A percentile compares a stretch with the other conserved stretches of the same genome.
Evolutionary conservation across 768 basidiomycete species (phyloP).

Genomic region (Termitomyces sp.): DNA sequence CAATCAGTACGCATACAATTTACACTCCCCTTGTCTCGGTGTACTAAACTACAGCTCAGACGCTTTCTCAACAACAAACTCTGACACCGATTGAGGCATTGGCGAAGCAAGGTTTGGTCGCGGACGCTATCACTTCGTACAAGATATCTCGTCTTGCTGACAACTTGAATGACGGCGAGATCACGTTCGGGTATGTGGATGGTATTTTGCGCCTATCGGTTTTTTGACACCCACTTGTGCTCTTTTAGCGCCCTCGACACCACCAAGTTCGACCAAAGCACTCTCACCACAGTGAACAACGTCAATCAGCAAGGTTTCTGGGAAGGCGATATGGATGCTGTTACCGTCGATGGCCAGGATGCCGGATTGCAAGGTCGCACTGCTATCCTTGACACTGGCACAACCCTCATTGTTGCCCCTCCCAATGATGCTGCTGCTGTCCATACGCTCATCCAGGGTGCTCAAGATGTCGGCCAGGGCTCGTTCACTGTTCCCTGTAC

Average conservation of each 20-base stretch:
- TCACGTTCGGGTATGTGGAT: conserved; percentile 64
- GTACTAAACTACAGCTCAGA: conserved; percentile 28
- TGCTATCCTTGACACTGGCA: conserved; percentile 69
- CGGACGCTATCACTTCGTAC: conserved; percentile 69
- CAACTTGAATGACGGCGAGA: conserved; percentile 69
- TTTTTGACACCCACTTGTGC: neutral
- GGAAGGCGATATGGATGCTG: conserved; percentile 64
- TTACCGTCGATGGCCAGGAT: conserved; percentile 57
- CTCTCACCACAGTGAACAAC: conserved; percentile 60
- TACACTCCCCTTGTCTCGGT: neutral
- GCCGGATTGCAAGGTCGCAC: conserved; percentile 58
- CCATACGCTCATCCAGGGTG: conserved; percentile 42
- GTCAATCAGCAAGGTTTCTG: conserved; percentile 75
- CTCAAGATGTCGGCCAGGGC: conserved; percentile 43
- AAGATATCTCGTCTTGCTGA: conserved; percentile 78
- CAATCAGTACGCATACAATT: conserved; percentile 49
- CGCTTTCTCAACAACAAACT: conserved; percentile 62
- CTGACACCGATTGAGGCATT: conserved; percentile 74
- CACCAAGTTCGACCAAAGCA: conserved; percentile 61
- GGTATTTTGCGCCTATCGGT: neutral
- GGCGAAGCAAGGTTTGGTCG: conserved; percentile 53
- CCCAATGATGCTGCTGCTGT: conserved; percentile 36
- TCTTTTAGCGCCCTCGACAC: conserved; percentile 53
- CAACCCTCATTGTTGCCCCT: conserved; percentile 52
- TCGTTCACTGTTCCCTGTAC: conserved; percentile 53